These are phyloP conservation scores for Wickerhamomyces chambardii DNA, from an alignment of 805 yeast genomes.

Conservation along the genomic window DNA sequence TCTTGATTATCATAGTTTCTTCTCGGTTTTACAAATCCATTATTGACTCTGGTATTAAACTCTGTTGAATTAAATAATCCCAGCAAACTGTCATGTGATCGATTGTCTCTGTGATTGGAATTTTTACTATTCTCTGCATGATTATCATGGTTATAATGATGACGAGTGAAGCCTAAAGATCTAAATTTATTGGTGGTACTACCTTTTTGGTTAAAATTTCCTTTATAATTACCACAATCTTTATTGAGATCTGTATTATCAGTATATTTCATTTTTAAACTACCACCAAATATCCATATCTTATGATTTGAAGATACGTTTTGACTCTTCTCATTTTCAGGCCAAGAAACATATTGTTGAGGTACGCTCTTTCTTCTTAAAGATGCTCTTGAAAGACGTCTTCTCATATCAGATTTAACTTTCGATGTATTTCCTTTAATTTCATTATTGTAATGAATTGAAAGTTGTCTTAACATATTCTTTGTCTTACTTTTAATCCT, in stretches of 20 bases:
- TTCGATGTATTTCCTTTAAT: background rate
- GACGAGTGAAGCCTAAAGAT: too few relatives aligned
- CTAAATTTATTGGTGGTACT: too few relatives aligned
- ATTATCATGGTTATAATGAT: too few relatives aligned
- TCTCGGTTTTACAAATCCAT: background rate
- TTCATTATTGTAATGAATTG: conserved; percentile 1
- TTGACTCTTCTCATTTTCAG: too few relatives aligned
- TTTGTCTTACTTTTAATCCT: conserved; percentile 6
- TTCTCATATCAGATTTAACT: background rate
- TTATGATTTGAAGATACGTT: too few relatives aligned
- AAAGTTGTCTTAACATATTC: conserved; percentile 4
- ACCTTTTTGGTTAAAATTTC: background rate
- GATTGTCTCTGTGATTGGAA: too few relatives aligned
- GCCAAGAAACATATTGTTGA: too few relatives aligned
- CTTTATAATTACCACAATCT: background rate
- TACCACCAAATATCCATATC: too few relatives aligned
- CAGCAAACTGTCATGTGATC: too few relatives aligned
- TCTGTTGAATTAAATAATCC: background rate
- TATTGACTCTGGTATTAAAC: background rate
- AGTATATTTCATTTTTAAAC: conserved; percentile 2
- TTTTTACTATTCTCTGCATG: too few relatives aligned
- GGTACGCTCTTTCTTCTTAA: background rate
- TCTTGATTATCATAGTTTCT: background rate
- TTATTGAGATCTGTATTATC: background rate
- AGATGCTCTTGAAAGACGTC: background rate